phyloP scores from a whole-genome alignment of 768 basidiomycete genomes.

The Leccinum truebloodii region DNA sequence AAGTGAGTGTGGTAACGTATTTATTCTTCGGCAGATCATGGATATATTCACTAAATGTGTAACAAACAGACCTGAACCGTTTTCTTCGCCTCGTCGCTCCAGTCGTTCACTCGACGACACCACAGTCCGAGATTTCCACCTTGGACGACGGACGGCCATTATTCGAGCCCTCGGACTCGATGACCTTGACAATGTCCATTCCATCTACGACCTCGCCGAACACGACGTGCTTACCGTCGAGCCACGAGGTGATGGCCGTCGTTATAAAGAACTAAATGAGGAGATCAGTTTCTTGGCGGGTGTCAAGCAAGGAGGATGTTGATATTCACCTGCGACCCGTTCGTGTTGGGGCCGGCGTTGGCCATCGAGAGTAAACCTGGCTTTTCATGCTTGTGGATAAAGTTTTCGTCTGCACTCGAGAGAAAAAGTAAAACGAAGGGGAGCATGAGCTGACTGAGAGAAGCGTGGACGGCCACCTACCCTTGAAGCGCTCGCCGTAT shows the following conservation, averaged over 20 bases:
- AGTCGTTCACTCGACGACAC: slow-evolving; percentile 40
- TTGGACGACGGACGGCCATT: slow-evolving; percentile 32
- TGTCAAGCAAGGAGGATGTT: not conserved
- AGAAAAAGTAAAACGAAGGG: not conserved
- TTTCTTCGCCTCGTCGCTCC: not conserved
- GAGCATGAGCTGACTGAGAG: not conserved
- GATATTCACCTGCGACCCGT: slow-evolving; percentile 66
- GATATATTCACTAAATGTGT: slow-evolving; percentile 1
- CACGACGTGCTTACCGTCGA: slow-evolving; percentile 45
- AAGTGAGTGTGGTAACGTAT: not conserved
- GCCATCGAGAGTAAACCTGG: slow-evolving; percentile 82
- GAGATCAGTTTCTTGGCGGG: not conserved
- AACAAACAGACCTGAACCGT: not conserved
- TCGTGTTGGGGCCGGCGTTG: slow-evolving; percentile 80
- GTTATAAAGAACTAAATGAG: slow-evolving; percentile 70
- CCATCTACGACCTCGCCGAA: slow-evolving; percentile 51
- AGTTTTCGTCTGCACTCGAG: slow-evolving; percentile 61
- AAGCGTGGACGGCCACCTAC: slow-evolving; percentile 39
- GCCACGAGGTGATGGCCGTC: slow-evolving; percentile 67
- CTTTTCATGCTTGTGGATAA: slow-evolving; percentile 59
- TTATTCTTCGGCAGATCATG: slow-evolving; percentile 8
- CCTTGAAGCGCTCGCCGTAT: slow-evolving; percentile 77
- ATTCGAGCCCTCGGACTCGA: slow-evolving; percentile 37
- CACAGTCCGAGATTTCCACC: slow-evolving; percentile 57
- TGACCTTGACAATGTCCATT: slow-evolving; percentile 41